phyloP scores from a whole-genome alignment of 306 rosid species.

The Cicer pinnatifidum region DNA sequence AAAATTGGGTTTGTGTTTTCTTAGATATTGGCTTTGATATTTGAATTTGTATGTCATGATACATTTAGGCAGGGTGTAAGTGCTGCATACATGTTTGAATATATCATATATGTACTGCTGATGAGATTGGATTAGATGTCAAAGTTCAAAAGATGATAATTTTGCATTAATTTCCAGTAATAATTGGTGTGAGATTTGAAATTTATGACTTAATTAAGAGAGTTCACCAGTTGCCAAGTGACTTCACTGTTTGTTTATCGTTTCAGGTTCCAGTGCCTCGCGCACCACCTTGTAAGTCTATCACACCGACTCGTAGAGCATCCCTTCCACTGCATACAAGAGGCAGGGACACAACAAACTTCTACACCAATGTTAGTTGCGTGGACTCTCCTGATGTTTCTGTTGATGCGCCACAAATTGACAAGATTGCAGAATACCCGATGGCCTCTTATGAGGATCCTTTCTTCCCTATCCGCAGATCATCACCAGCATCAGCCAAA shows the following conservation, averaged over 20 bases:
- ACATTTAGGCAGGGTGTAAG: not conserved
- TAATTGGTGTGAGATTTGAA: slow-evolving; percentile 6
- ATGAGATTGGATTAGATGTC: slow-evolving; percentile 8
- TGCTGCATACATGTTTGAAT: not conserved
- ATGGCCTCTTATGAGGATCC: slow-evolving; percentile 67
- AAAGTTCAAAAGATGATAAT: slow-evolving; percentile 22
- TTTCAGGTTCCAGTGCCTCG: slow-evolving; percentile 60
- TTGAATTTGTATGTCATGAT: slow-evolving; percentile 14
- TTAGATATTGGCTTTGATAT: not conserved
- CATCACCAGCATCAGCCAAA: slow-evolving; percentile 55
- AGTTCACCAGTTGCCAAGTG: slow-evolving; percentile 19
- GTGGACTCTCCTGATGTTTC: slow-evolving; percentile 82
- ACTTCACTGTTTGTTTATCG: slow-evolving; percentile 17
- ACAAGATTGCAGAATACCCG: slow-evolving; percentile 90
- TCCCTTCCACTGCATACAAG: slow-evolving; percentile 66
- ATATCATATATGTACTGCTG: not conserved
- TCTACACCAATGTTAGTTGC: slow-evolving; percentile 48
- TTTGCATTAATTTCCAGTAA: not conserved
- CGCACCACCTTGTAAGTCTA: slow-evolving; percentile 48
- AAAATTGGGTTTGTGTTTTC: not conserved
- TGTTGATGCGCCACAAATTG: slow-evolving; percentile 85
- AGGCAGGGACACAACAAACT: slow-evolving; percentile 50
- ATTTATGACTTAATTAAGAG: not conserved
- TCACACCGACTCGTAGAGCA: slow-evolving; percentile 56
- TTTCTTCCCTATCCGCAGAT: slow-evolving; percentile 48